Evolutionary conservation across 352 stramenopile species (phyloP), one percentile per base, ranked within the genome.

Genomic region (Aphanomyces cochlioides): DNA sequence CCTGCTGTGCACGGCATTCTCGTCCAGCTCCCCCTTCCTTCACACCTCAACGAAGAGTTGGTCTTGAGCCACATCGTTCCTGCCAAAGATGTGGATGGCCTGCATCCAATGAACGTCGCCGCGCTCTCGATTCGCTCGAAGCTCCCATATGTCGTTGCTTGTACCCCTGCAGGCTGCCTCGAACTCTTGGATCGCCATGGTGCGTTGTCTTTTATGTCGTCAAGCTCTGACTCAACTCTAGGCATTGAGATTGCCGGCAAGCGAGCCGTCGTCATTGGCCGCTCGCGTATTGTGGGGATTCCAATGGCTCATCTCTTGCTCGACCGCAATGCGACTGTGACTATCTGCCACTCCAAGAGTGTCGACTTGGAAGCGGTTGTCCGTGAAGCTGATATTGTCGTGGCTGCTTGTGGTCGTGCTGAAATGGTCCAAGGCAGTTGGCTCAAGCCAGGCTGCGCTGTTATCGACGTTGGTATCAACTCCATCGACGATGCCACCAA

Each of bases 381-480:
- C 7, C 76, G 83, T 56, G 77, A 90, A 67, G 97, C 96, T 0
- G 98, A 99, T 78, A 96, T 99, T 61, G 88, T 99, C 5, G 81
- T 99, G 15, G 97, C 94, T 2, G 97, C 97, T 4, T 97, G 98
- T 59, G 97, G 98, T 41, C 81, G 94, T 67, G 90, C 97, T 0
- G 89, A 98, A 56, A 81, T 99, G 56, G 92, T 99, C 13, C 93
- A 91, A 28, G 90, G 84, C 13, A 82, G 92, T 47, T 99, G 97
- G 97, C 77, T 99, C 41, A 99, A 99, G 76, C 85, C 92, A 12
- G 97, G 97, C 17, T 93, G 92, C 12, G 90, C 97, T 5, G 97
- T 99, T 6, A 95, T 99, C 73, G 97, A 99, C 80, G 97, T 99
- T 15, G 98, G 98, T 7, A 99, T 99, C 77, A 99, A 99, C 74